Evolutionary conservation across 177 flowering plant species (phyloP).

Genomic region (Vitis hybrid): DNA sequence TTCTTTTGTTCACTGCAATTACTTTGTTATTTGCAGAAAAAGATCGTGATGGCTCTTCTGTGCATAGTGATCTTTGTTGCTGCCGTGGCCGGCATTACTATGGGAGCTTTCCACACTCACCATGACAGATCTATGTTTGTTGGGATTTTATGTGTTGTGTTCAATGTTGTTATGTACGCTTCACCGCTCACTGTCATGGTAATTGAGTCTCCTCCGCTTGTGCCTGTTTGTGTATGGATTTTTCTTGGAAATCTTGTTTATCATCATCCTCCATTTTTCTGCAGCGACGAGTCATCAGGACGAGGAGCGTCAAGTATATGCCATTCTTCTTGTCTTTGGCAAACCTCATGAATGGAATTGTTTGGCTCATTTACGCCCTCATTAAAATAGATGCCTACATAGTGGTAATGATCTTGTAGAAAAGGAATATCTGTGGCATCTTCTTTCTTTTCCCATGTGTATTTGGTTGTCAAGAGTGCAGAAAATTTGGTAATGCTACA

Average conservation of each 20-base stretch:
- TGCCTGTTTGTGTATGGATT: neutral
- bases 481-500: neutral
- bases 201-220: neutral
- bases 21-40: conserved; percentile 12
- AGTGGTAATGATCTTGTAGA: conserved; percentile 26
- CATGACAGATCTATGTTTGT: conserved; percentile 19
- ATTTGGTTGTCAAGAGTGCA: neutral
- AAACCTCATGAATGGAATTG: conserved; percentile 25
- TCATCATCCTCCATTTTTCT: neutral
- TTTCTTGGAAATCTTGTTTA: neutral
- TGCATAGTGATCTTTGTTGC: conserved; percentile 10
- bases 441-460: too few species aligned
- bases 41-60: neutral
- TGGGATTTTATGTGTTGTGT: conserved; percentile 17
- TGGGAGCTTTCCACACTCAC: conserved; percentile 18
- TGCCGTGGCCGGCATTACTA: neutral
- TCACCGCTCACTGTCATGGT: conserved; percentile 40
- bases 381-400: conserved; percentile 29
- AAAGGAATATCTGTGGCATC: neutral
- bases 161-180: conserved; percentile 24
- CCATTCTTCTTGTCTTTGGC: conserved; percentile 34
- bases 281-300: conserved; percentile 35
- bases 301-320: conserved; percentile 46
- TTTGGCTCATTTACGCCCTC: conserved; percentile 32
- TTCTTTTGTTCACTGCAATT: neutral